Percentiles rank a stretch among this genome's conserved stretches.
These are phyloP conservation scores for Cercospora sojina DNA, from an alignment of 2,329 filamentous ascomycete genomes.

Conservation along the genomic window DNA sequence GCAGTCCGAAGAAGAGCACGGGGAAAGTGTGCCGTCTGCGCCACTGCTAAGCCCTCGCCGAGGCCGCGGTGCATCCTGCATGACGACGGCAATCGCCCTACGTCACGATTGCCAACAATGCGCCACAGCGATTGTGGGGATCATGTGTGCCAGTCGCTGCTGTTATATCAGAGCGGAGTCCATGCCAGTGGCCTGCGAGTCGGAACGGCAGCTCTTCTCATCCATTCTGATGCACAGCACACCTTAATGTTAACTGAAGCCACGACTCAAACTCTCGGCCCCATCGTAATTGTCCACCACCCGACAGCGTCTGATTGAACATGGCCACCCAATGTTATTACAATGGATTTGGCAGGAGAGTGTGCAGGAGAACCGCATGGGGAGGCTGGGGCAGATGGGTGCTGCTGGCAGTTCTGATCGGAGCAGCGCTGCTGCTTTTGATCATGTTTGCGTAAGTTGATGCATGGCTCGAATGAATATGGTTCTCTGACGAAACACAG, in stretches of 20 bases:
- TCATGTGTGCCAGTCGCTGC: slow-evolving; percentile 2
- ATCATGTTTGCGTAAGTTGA: slow-evolving; percentile 22
- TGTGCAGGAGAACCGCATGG: slow-evolving; percentile 12
- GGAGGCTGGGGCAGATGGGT: slow-evolving; percentile 24
- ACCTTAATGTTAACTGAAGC: slow-evolving; percentile 1
- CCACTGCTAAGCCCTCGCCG: slow-evolving; percentile 4
- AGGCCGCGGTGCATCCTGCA: slow-evolving; percentile 4
- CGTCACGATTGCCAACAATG: slow-evolving; percentile 7
- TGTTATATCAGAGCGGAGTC: slow-evolving; percentile 7
- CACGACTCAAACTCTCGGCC: slow-evolving; percentile 2
- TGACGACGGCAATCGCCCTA: background rate
- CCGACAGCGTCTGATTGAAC: background rate
- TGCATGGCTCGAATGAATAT: background rate
- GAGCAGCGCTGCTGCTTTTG: slow-evolving; percentile 14
- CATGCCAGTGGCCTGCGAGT: background rate
- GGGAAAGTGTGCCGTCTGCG: slow-evolving; percentile 13
- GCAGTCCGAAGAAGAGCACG: background rate
- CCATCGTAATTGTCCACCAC: slow-evolving; percentile 12
- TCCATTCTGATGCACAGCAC: background rate
- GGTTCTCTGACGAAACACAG: slow-evolving; percentile 10
- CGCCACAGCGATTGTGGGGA: background rate
- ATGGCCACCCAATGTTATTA: slow-evolving; percentile 15
- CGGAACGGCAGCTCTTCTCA: background rate
- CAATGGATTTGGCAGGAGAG: slow-evolving; percentile 1
- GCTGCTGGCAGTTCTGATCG: slow-evolving; percentile 18